Conservation (phyloP, 805 yeast species). For the Kuraishia borneana region DNA sequence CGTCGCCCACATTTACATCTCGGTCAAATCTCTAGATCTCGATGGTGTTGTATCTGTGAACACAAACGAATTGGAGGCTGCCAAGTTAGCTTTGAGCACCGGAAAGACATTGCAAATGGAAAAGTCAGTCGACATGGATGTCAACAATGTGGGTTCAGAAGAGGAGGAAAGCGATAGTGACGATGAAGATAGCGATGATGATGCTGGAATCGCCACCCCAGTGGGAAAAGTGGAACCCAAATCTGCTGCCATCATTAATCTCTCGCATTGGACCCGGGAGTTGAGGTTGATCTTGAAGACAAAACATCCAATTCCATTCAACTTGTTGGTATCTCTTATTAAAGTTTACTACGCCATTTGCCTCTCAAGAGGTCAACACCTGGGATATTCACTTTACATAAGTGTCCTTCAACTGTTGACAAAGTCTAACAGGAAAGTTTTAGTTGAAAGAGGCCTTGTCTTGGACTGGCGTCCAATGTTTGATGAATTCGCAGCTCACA, state of each 20-base stretch:
- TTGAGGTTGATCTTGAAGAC: slow-evolving; percentile 65
- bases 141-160: slow-evolving; percentile 22
- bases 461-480: slow-evolving; percentile 42
- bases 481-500: slow-evolving; percentile 21
- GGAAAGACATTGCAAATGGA: slow-evolving; percentile 36
- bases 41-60: slow-evolving; percentile 46
- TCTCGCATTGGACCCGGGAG: slow-evolving; percentile 83
- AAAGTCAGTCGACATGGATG: slow-evolving; percentile 31
- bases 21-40: slow-evolving; percentile 63
- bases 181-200: slow-evolving; percentile 28
- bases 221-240: slow-evolving; percentile 54
- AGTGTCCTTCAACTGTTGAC: slow-evolving; percentile 51
- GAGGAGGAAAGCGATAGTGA: slow-evolving; percentile 23
- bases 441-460: slow-evolving; percentile 26
- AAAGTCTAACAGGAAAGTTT: slow-evolving; percentile 25
- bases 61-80: slow-evolving; percentile 11
- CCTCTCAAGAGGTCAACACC: slow-evolving; percentile 59
- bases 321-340: slow-evolving; percentile 48
- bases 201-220: slow-evolving; percentile 28
- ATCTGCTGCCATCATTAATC: slow-evolving; percentile 64
- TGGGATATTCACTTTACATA: slow-evolving; percentile 49
- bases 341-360: slow-evolving; percentile 63
- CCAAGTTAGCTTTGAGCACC: neutral
- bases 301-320: slow-evolving; percentile 71
- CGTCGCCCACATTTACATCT: slow-evolving; percentile 68